phyloP scores from a whole-genome alignment of 2,329 filamentous ascomycete genomes.

The Aureobasidium pullulans region DNA sequence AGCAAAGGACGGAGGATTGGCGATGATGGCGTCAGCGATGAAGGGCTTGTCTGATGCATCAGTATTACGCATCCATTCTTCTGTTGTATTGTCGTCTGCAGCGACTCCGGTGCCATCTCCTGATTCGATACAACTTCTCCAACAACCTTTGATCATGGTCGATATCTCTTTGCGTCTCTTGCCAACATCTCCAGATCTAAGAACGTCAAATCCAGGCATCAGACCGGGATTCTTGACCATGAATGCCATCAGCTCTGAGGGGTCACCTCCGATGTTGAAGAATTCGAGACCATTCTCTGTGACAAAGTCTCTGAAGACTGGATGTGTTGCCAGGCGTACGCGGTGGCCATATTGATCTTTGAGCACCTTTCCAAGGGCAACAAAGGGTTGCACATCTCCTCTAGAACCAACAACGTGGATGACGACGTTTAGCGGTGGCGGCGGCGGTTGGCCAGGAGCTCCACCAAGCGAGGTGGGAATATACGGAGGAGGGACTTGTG shows the following conservation, averaged over 20 bases:
- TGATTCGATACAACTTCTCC: conserved; percentile 22
- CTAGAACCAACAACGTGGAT: conserved; percentile 69
- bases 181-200: conserved; percentile 23
- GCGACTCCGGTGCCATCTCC: conserved; percentile 21
- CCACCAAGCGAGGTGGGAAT: conserved; percentile 67
- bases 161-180: conserved; percentile 18
- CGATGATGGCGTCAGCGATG: conserved; percentile 75
- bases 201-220: conserved; percentile 21
- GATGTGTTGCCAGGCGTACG: conserved; percentile 66
- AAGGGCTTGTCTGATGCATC: conserved; percentile 49
- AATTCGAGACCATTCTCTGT: conserved; percentile 66
- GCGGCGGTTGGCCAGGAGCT: conserved; percentile 48
- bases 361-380: conserved; percentile 60
- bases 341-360: conserved; percentile 61
- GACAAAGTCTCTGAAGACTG: conserved; percentile 60
- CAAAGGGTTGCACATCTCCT: conserved; percentile 69
- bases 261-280: conserved; percentile 69
- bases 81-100: conserved; percentile 24
- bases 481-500: conserved; percentile 57
- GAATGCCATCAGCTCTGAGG: conserved; percentile 58
- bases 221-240: conserved; percentile 29
- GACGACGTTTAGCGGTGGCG: conserved; percentile 56
- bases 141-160: conserved; percentile 24
- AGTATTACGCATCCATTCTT: conserved; percentile 21
- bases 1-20: conserved; percentile 70